A percentile compares a stretch with the other conserved stretches of the same genome.
Evolutionary conservation across 495 filamentous ascomycete genomes (phyloP).

Genomic region (Penicillium paradoxum): DNA sequence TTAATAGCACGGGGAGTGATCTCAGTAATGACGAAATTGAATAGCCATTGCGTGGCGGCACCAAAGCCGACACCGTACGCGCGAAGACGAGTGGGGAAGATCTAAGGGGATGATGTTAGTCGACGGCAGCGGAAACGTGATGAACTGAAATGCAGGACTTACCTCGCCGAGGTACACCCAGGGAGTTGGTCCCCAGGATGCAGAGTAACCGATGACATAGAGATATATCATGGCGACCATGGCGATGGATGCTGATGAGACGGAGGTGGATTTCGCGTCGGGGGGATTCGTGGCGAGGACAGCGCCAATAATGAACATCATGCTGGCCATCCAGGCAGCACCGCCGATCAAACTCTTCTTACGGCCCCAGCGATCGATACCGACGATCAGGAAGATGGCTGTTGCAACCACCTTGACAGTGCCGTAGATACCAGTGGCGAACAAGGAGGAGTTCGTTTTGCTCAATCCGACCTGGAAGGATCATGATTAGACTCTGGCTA

Average conservation of each 20-base stretch:
- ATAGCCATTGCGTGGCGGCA: constrained; percentile 50
- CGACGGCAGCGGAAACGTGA: neutral
- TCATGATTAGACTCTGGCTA: neutral
- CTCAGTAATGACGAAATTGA: constrained; percentile 43
- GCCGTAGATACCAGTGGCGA: constrained; percentile 51
- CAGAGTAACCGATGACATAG: constrained; percentile 44
- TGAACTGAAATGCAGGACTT: neutral
- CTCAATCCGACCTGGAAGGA: constrained; percentile 29
- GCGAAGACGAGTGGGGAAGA: constrained; percentile 66
- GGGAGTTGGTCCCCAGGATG: constrained; percentile 41
- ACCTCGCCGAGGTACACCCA: constrained; percentile 53
- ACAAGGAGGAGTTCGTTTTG: constrained; percentile 40
- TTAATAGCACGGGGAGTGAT: constrained; percentile 37
- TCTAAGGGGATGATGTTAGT: constrained; percentile 42
- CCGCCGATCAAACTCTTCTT: constrained; percentile 65
- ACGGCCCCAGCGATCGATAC: constrained; percentile 65
- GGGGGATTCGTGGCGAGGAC: constrained; percentile 49
- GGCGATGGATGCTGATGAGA: constrained; percentile 40
- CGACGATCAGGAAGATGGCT: constrained; percentile 57
- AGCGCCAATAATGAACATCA: constrained; percentile 77
- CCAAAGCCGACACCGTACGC: constrained; percentile 66
- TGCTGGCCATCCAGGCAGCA: constrained; percentile 57
- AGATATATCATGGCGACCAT: constrained; percentile 54
- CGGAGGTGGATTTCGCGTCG: constrained; percentile 15
- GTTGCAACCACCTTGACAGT: constrained; percentile 54